A percentile compares a stretch with the other conserved stretches of the same genome.
Conservation (phyloP, 225 moss, liverwort and hornwort species). For the Bryum argenteum region DNA sequence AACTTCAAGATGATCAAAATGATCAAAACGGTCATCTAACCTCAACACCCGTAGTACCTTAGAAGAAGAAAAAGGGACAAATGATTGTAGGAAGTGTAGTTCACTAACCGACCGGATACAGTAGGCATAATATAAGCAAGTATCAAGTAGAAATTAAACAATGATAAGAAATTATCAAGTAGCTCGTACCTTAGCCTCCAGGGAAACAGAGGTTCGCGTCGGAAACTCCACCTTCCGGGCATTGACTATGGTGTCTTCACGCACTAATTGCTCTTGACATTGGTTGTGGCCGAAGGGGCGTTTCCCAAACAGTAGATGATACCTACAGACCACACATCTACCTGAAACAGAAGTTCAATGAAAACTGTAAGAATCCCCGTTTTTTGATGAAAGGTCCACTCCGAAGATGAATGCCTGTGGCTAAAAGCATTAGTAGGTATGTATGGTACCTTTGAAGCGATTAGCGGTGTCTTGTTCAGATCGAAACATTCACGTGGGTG, state of each 20-base stretch:
- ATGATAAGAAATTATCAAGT: constrained; percentile 4
- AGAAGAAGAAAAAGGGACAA: constrained; percentile 16
- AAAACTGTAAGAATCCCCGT: constrained; percentile 7
- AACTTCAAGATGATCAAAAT: constrained; percentile 10
- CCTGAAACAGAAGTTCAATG: constrained; percentile 47
- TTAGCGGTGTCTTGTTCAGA: constrained; percentile 78
- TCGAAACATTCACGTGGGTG: constrained; percentile 99
- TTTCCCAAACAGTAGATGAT: constrained; percentile 86
- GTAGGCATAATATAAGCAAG: background rate
- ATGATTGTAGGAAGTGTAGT: background rate
- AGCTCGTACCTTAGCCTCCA: constrained; percentile 77
- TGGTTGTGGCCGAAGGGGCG: constrained; percentile 93
- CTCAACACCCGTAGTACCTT: constrained; percentile 11
- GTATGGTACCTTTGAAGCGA: constrained; percentile 84
- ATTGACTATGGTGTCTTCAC: constrained; percentile 93
- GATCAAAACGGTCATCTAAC: background rate
- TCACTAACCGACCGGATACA: background rate
- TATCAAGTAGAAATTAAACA: too few species aligned
- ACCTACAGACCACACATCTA: constrained; percentile 98
- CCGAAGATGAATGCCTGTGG: constrained; percentile 7
- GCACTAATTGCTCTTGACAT: constrained; percentile 90
- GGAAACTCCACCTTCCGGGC: constrained; percentile 96
- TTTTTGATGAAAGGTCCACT: background rate
- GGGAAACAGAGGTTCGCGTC: constrained; percentile 76
- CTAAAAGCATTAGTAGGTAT: constrained; percentile 11